Evolutionary conservation across 2,329 filamentous ascomycete species (phyloP), one percentile per base, ranked within the genome.

Genomic region (Fonsecaea monophora): DNA sequence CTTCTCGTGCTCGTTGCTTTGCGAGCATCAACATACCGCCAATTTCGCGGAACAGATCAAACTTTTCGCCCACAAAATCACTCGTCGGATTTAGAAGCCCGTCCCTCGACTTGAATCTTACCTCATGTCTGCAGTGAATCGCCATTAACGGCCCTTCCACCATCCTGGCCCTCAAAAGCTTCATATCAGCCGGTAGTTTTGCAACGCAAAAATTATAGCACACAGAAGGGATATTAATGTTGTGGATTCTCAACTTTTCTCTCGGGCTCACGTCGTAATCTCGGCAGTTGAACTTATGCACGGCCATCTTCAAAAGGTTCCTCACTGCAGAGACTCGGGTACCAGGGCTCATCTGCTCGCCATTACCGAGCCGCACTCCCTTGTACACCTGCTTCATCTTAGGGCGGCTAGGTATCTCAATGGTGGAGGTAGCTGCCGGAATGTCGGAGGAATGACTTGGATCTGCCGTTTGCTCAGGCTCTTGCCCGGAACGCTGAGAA

Each of bases 1-100:
- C 86, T 72, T 89, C 82, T 60, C 86, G 80, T n/a, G 81, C 80
- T 42, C 87, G 81, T 74, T 89, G 86, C 74, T 89, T 86, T 1
- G 87, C 87, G 1, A 87, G 74, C 21, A 86, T 78, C 13, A 89
- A 77, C 75, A 88, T 77, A 1, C 81, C 83, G 4, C 85, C 86
- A 3, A 87, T 76, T 71, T 89, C 87, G 62, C 86, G 81, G 67
- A 87, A 79, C 8, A 84, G 70, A 72, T 89, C 86, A 59, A 87
- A 80, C 80, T 74, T 66, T 80, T 80, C 37, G 73, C 77, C 72
- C 12, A 56, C 76, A 67, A 68, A 71, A 38, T 68, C 69, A 45
- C 64, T 64, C 30, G 67, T 57, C 7, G 67, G 42, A 30, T 34
- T 45, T 37, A 65, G 35, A 3, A 70, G 53, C 4, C 65, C 64